A percentile compares a stretch with the other conserved stretches of the same genome.
phyloP scores from a whole-genome alignment of 2,329 filamentous ascomycete genomes.

The Pezicula radicicola region DNA sequence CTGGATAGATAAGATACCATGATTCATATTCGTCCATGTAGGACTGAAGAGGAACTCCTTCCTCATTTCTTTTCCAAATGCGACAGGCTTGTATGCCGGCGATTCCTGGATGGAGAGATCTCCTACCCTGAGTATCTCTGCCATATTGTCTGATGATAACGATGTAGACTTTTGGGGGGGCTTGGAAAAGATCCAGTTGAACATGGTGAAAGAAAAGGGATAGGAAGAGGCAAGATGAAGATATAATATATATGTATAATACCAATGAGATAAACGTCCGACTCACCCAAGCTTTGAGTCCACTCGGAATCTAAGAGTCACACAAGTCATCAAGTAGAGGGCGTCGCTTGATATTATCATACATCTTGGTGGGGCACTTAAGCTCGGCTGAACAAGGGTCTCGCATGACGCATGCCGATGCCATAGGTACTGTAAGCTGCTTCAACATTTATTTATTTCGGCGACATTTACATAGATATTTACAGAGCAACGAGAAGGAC shows the following conservation, averaged over 20 bases:
- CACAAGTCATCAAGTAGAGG: background rate
- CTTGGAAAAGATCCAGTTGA: background rate
- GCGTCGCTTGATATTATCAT: background rate
- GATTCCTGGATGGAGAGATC: conserved; percentile 13
- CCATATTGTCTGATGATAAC: background rate
- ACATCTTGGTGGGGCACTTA: too few relatives aligned
- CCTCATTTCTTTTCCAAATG: conserved; percentile 29
- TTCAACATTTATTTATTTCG: too few relatives aligned
- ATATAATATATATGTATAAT: background rate
- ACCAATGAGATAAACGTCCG: background rate
- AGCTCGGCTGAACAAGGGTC: too few relatives aligned
- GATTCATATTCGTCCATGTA: conserved; percentile 31
- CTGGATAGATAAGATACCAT: conserved; percentile 21
- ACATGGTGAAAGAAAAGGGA: background rate
- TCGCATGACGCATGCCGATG: too few relatives aligned
- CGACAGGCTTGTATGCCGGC: conserved; percentile 18
- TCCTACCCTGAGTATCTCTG: conserved; percentile 12
- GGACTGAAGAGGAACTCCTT: conserved; percentile 31
- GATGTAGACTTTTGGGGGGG: too few relatives aligned
- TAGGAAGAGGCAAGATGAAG: background rate
- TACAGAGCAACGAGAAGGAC: too few relatives aligned
- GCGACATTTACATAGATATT: too few relatives aligned
- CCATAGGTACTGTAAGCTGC: too few relatives aligned
- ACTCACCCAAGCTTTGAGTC: background rate
- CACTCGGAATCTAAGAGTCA: background rate